Base-by-base conservation (phyloP, 2,329 filamentous ascomycete species). In the Aspergillus vadensis region DNA sequence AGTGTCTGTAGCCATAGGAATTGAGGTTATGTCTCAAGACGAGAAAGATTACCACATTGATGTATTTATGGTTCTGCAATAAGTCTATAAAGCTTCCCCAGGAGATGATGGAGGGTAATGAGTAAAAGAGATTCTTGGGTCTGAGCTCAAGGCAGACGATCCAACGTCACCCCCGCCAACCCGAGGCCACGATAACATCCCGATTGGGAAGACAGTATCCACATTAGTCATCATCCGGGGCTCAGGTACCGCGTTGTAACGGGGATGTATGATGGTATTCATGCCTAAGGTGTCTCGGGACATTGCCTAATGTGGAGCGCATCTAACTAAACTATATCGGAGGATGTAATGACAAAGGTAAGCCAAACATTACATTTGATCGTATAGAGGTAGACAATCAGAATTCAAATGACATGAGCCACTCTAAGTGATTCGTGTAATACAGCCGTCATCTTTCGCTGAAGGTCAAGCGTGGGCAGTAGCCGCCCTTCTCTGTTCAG, bases 401-500 rank as follows among this genome's bases (percentile, higher is more conserved):
- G 3, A 21, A 5, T 23, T 21, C 12, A 30, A 30, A 50, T 47
- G 53, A 9, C 53, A 52, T 19, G 41, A 44, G 2, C 19, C 19
- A 19, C n/a, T 14, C 17, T 30, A 25, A 19, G 12, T 36, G 27
- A 14, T 17, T 32, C 10, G 14, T 27, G 25, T 50, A n/a, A 56
- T 47, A 55, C 21, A 60, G 10, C 15, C 32, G 12, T 36, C 32
- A 36, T 36, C 32, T 14, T 43, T 25, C 30, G 19, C 15, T 21
- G 12, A 43, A 39, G 21, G 54, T 21, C 30, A 41, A 21, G 47
- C 15, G 21, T 58, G 41, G 36, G 30, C 17, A 7, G 50, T 41
- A 17, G 55, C 48, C 32, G 5, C 44, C 54, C 65, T 68, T 66
- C 82, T 78, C 60, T 72, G 70, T 66, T 86, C 83, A 2, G 83